Percentiles rank a stretch among this genome's conserved stretches.
phyloP scores from a whole-genome alignment of 1,284 basidiomycete genomes.

The Blastosporella zonata region DNA sequence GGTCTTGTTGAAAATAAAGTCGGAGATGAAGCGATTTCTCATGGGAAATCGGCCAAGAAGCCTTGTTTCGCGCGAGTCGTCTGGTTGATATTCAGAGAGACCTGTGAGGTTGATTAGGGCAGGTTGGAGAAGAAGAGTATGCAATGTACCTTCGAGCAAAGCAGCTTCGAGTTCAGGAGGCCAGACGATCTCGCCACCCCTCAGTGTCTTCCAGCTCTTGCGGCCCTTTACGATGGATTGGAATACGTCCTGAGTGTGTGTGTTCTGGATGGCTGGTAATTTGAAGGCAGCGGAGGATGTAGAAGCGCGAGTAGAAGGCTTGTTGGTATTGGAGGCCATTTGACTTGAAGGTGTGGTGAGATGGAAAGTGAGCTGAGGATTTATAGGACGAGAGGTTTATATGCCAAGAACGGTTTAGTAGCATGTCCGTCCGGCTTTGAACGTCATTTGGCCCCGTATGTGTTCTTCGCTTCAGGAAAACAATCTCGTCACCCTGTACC shows the following conservation, averaged over 20 bases:
- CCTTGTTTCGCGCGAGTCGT: constrained; percentile 65
- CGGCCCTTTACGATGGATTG: constrained; percentile 63
- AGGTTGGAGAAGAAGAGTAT: constrained; percentile 9
- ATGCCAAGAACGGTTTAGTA: constrained; percentile 22
- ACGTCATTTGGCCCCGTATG: constrained; percentile 21
- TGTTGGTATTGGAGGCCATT: constrained; percentile 20
- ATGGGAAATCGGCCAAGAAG: constrained; percentile 69
- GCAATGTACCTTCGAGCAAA: constrained; percentile 60
- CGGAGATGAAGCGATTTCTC: constrained; percentile 71
- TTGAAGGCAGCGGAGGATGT: constrained; percentile 23
- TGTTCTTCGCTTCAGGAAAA: constrained; percentile 32
- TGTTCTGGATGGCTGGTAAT: constrained; percentile 25
- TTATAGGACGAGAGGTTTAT: constrained; percentile 29
- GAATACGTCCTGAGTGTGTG: constrained; percentile 48
- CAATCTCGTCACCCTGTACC: constrained; percentile 28
- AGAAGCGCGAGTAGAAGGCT: constrained; percentile 16
- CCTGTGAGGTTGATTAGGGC: constrained; percentile 32
- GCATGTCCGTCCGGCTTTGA: constrained; percentile 24
- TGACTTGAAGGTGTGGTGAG: constrained; percentile 20
- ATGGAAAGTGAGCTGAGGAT: constrained; percentile 18
- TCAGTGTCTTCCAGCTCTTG: constrained; percentile 72
- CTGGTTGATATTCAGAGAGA: constrained; percentile 64
- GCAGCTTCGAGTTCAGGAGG: constrained; percentile 73
- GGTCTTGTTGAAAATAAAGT: constrained; percentile 61
- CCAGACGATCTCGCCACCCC: constrained; percentile 72